phyloP scores from a whole-genome alignment of 768 basidiomycete genomes.

The Suillus spraguei region DNA sequence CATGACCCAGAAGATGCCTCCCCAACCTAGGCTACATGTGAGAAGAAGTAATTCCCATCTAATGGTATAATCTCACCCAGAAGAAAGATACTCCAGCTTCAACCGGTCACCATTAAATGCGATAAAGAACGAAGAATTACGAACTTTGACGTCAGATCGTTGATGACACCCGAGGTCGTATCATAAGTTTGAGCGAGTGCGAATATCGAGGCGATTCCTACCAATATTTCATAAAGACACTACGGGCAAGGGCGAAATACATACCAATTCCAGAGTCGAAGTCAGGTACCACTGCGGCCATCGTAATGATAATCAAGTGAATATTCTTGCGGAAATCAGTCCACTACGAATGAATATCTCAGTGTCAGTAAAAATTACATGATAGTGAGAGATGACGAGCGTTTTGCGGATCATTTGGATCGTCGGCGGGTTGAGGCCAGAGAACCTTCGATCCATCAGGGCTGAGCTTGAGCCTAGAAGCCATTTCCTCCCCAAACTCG shows the following conservation, averaged over 20 bases:
- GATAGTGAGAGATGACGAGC: conserved; percentile 30
- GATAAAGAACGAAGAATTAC: background rate
- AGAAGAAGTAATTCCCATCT: background rate
- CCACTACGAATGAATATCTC: conserved; percentile 39
- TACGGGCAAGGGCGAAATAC: conserved; percentile 5
- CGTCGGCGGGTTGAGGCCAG: conserved; percentile 56
- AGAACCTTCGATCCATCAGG: conserved; percentile 48
- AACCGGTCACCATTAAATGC: conserved; percentile 8
- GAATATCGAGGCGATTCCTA: conserved; percentile 56
- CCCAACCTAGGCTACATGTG: conserved; percentile 25
- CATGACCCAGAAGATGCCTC: too few species aligned
- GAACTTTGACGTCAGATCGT: conserved; percentile 50
- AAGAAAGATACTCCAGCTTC: conserved; percentile 51
- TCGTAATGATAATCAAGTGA: conserved; percentile 49
- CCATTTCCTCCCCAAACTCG: conserved; percentile 52
- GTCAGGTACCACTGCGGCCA: conserved; percentile 57
- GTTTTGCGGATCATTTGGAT: conserved; percentile 57
- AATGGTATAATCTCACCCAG: conserved; percentile 31
- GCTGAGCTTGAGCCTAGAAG: conserved; percentile 48
- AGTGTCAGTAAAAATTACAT: background rate
- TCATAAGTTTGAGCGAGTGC: conserved; percentile 45
- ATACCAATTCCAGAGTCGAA: conserved; percentile 54
- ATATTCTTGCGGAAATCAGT: conserved; percentile 43
- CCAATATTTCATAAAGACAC: background rate
- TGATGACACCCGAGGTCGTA: conserved; percentile 50